Evolutionary conservation across 169 alveolate genomes (phyloP).

Genomic region (Plasmodium knowlesi): DNA sequence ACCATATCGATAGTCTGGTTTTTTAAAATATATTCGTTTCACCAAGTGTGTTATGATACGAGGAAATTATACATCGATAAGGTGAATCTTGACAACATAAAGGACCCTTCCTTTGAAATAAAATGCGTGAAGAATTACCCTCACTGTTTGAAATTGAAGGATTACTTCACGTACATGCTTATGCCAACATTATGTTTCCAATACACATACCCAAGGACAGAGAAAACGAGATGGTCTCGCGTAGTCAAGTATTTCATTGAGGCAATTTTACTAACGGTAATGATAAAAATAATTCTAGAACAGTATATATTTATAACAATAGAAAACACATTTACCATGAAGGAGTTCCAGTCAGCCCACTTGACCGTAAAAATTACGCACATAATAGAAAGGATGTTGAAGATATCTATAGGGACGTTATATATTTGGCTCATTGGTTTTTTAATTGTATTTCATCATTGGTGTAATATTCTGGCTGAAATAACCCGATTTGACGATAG

Average conservation of each 20-base stretch:
- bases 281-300: slow-evolving; percentile 88
- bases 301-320: slow-evolving; percentile 91
- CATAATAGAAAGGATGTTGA: slow-evolving; percentile 84
- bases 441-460: slow-evolving; percentile 92
- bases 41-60: slow-evolving; percentile 92
- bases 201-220: slow-evolving; percentile 88
- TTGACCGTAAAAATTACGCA: slow-evolving; percentile 74
- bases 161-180: slow-evolving; percentile 87
- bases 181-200: slow-evolving; percentile 95
- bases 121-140: slow-evolving; percentile 84
- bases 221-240: slow-evolving; percentile 82
- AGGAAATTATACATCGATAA: slow-evolving; percentile 83
- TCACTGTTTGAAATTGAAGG: slow-evolving; percentile 83
- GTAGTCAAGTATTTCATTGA: slow-evolving; percentile 82
- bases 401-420: slow-evolving; percentile 92
- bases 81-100: slow-evolving; percentile 61
- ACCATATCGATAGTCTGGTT: slow-evolving; percentile 92
- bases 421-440: slow-evolving; percentile 94
- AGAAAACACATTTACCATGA: slow-evolving; percentile 88
- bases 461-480: slow-evolving; percentile 94
- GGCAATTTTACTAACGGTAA: slow-evolving; percentile 78
- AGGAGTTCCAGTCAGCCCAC: slow-evolving; percentile 86
- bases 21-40: slow-evolving; percentile 90
- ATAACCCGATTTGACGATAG: slow-evolving; percentile 95
- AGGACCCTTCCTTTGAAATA: slow-evolving; percentile 6